Conservation (phyloP, 164 flowering plant genomes). For the Vitis riparia region DNA sequence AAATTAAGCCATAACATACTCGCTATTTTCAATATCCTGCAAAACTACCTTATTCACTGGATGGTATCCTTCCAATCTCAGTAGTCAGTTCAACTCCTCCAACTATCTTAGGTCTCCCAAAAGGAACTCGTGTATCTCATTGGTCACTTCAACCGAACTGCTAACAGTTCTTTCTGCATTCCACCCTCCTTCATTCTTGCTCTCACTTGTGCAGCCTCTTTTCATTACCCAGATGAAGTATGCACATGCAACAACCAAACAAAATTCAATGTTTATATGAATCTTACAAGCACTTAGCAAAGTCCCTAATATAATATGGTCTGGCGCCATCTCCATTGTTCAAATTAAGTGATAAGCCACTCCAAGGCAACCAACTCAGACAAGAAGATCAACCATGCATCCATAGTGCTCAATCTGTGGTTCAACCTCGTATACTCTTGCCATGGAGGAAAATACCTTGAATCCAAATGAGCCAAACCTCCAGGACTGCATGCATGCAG, state of each 20-base stretch:
- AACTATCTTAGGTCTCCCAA: slow-evolving; percentile 41
- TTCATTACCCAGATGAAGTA: slow-evolving; percentile 38
- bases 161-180: slow-evolving; percentile 42
- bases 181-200: slow-evolving; percentile 33
- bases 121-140: slow-evolving; percentile 46
- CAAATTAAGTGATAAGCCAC: slow-evolving; percentile 38
- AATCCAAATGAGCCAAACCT: slow-evolving; percentile 38
- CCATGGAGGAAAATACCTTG: slow-evolving; percentile 35
- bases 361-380: slow-evolving; percentile 37
- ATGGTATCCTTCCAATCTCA: slow-evolving; percentile 32
- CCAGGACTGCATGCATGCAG: slow-evolving; percentile 46
- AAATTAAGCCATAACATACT: slow-evolving; percentile 38
- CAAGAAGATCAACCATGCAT: slow-evolving; percentile 47
- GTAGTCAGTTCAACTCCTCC: slow-evolving; percentile 1
- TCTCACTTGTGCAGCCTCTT: slow-evolving; percentile 30
- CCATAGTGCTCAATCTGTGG: slow-evolving; percentile 50
- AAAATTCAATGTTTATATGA: slow-evolving; percentile 35
- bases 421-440: slow-evolving; percentile 24
- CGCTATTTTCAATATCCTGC: slow-evolving; percentile 37
- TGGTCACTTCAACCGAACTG: slow-evolving; percentile 44
- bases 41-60: slow-evolving; percentile 27
- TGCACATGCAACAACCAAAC: slow-evolving; percentile 36
- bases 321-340: slow-evolving; percentile 38
- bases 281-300: slow-evolving; percentile 45
- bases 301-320: slow-evolving; percentile 37